Base-by-base conservation (phyloP, 352 stramenopile species). In the Phytophthora colocasiae region DNA sequence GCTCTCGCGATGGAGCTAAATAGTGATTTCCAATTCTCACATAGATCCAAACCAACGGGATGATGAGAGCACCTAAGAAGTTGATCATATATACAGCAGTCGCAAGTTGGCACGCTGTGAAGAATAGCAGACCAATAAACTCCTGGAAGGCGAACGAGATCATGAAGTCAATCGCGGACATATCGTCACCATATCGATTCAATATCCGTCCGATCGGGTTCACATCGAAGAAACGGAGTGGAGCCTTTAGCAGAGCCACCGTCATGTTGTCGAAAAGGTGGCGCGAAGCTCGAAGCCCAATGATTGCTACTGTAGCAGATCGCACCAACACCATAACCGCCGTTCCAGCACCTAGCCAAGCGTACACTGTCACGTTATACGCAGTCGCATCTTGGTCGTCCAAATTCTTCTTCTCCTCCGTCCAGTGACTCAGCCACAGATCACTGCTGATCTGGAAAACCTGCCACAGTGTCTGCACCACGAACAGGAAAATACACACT, bases 211-310 rank as follows among this genome's bases (percentile, higher is more conserved):
- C 92, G 14, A 96, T 78, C 1, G 93, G 95, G 52, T 96, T 97
- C 4, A 80, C 83, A 62, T 98, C 91, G 70, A 98, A 98, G 71
- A 98, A 98, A 3, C 82, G 67, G 36, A 98, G 83, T 6, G 93
- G 92, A 15, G 93, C 92, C 41, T 79, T 73, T 17, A 98, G 61
- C 14, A 98, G 82, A 22, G 81, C 83, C 19, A 80, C 50, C 10
- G 91, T 97, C 65, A 98, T 85, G 32, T 81, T 69, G 48, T 98
- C 76, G 60, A 98, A 97, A 6, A 98, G 66, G 15, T 74, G 75
- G 17, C 79, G 63, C 1, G 81, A 75, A 1, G 63, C 73, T 14
- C 57, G 70, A 5, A 91, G 48, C 2, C 78, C 75, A 15, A 69
- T 75, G 27, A 70, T 49, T 7, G 73, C 53, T 11, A 97, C 64